phyloP scores from a whole-genome alignment of 768 basidiomycete genomes.

The Trametes punicea region DNA sequence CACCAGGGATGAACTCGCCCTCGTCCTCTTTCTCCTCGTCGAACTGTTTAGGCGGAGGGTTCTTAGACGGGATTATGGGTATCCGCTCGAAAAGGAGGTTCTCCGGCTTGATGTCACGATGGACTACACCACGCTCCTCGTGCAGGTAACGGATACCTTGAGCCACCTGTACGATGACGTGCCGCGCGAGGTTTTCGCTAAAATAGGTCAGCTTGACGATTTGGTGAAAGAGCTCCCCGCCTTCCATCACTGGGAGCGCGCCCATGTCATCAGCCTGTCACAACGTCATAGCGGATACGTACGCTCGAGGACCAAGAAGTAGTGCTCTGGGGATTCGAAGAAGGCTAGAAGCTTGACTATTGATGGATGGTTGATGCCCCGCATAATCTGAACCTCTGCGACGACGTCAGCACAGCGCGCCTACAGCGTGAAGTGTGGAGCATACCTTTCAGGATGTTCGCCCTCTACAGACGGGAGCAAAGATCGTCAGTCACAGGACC shows the following conservation, averaged over 20 bases:
- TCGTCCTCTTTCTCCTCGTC: conserved; percentile 99
- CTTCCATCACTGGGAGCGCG: conserved; percentile 76
- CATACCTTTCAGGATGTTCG: conserved; percentile 93
- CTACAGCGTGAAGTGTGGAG: not conserved
- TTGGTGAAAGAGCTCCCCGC: conserved; percentile 97
- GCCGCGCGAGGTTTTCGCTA: conserved; percentile 93
- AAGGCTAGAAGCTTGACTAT: conserved; percentile 92
- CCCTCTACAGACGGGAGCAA: conserved; percentile 56
- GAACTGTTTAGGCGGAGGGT: conserved; percentile 74
- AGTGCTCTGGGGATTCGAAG: conserved; percentile 88
- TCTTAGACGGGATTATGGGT: conserved; percentile 84
- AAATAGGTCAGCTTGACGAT: conserved; percentile 99
- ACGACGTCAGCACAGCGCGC: not conserved
- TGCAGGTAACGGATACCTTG: conserved; percentile 93
- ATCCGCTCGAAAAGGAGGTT: conserved; percentile 93
- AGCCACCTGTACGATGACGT: conserved; percentile 95
- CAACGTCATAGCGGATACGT: conserved; percentile 32
- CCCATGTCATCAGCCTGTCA: conserved; percentile 12
- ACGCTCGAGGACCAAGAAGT: conserved; percentile 93
- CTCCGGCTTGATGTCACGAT: conserved; percentile 99
- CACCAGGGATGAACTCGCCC: conserved; percentile 87
- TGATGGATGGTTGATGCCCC: conserved; percentile 85
- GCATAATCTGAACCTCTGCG: conserved; percentile 98
- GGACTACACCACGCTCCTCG: conserved; percentile 96
- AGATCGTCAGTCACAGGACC: conserved; percentile 21